phyloP scores from a whole-genome alignment of 257 asterid species.

The Salvia miltiorrhiza region DNA sequence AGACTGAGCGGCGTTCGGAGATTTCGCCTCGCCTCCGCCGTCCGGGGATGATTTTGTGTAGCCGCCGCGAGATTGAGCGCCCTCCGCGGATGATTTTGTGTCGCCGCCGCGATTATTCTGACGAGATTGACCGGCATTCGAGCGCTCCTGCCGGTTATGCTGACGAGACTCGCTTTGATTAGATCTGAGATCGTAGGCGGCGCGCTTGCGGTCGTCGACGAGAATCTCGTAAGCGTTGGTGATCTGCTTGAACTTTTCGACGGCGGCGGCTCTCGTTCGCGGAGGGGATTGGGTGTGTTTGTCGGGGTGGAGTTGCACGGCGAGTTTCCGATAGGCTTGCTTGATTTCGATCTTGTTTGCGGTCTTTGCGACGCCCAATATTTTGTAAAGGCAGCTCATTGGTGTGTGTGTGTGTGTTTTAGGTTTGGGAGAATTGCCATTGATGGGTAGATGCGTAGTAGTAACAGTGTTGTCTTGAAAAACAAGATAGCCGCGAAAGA shows the following conservation, averaged over 20 bases:
- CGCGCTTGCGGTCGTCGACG: neutral
- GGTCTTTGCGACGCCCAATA: neutral
- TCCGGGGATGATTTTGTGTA: no score
- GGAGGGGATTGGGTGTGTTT: neutral
- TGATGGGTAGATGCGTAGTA: no score
- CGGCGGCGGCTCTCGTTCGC: neutral
- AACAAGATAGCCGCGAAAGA: no score
- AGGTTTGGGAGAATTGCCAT: no score
- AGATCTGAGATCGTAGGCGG: neutral
- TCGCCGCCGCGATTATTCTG: neutral
- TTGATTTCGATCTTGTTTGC: neutral
- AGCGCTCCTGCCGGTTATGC: neutral
- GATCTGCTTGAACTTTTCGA: neutral
- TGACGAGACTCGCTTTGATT: neutral
- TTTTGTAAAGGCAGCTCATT: no score
- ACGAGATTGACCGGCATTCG: neutral
- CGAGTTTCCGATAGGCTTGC: neutral
- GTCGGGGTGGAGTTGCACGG: neutral
- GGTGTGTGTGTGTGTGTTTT: no score
- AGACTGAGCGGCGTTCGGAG: no score
- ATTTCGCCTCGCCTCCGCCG: no score
- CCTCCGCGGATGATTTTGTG: no score
- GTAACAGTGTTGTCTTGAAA: no score
- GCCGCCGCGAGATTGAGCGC: no score
- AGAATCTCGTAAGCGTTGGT: neutral